These are phyloP conservation scores for Teunomyces barrocoloradensis DNA, from an alignment of 805 yeast species.

Conservation along the genomic window DNA sequence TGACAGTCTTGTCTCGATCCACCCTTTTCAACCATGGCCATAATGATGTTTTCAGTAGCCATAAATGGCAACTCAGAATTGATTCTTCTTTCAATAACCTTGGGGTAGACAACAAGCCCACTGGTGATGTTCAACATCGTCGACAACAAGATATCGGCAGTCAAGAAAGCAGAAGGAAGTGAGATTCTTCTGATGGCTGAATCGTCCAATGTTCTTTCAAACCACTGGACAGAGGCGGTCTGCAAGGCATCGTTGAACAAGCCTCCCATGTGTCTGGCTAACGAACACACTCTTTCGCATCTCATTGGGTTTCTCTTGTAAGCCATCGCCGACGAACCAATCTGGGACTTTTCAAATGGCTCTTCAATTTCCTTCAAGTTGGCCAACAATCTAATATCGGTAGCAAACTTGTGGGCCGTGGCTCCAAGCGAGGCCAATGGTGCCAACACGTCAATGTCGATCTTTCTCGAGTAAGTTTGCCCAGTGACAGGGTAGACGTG, in stretches of 20 bases:
- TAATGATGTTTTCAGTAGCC: slow-evolving; percentile 98
- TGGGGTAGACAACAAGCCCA: slow-evolving; percentile 96
- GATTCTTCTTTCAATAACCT: slow-evolving; percentile 97
- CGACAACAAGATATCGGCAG: slow-evolving; percentile 88
- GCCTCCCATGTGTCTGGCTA: slow-evolving; percentile 92
- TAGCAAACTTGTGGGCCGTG: slow-evolving; percentile 95
- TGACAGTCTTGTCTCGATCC: slow-evolving; percentile 98
- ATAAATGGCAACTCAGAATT: slow-evolving; percentile 93
- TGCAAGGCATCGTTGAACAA: slow-evolving; percentile 90
- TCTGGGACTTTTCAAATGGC: slow-evolving; percentile 98
- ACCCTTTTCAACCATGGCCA: slow-evolving; percentile 99
- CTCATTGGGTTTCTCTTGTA: slow-evolving; percentile 99
- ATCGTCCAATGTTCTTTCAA: slow-evolving; percentile 97
- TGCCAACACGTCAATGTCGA: slow-evolving; percentile 89
- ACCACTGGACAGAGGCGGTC: slow-evolving; percentile 99
- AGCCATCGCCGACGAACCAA: slow-evolving; percentile 98
- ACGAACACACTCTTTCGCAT: slow-evolving; percentile 97
- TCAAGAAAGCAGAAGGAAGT: slow-evolving; percentile 92
- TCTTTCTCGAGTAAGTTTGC: slow-evolving; percentile 98
- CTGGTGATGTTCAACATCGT: slow-evolving; percentile 90
- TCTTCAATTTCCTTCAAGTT: slow-evolving; percentile 97
- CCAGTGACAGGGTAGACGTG: slow-evolving; percentile 97
- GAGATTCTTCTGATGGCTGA: slow-evolving; percentile 97
- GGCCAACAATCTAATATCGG: slow-evolving; percentile 93
- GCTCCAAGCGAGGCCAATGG: slow-evolving; percentile 96